phyloP scores from a whole-genome alignment of 129 eudicot species.

The Chrysanthemum seticuspe region DNA sequence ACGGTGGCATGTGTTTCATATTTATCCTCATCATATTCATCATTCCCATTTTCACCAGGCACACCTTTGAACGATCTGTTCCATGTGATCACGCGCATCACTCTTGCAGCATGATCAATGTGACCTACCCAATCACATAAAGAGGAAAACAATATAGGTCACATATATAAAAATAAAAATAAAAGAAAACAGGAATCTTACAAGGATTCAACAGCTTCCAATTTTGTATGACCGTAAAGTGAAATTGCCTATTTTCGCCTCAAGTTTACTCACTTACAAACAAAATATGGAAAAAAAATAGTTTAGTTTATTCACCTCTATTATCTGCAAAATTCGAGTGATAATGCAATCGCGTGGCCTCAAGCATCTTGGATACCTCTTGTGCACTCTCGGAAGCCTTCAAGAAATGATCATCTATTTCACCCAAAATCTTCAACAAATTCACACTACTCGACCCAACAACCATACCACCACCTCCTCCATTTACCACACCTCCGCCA shows the following conservation, averaged over 20 bases:
- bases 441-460: conserved; percentile 51
- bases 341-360: conserved; percentile 90
- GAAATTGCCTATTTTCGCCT: conserved; percentile 6
- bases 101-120: conserved; percentile 95
- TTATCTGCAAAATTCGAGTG: conserved; percentile 95
- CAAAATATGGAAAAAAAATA: background rate
- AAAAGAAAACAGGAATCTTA: background rate
- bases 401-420: conserved; percentile 89
- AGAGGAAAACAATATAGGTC: background rate
- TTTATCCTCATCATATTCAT: conserved; percentile 59
- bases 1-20: conserved; percentile 95
- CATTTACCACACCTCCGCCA: conserved; percentile 24
- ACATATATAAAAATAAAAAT: background rate
- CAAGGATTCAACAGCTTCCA: background rate
- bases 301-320: conserved; percentile 53
- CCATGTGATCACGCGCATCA: conserved; percentile 99
- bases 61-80: conserved; percentile 80
- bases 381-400: conserved; percentile 91
- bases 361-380: conserved; percentile 94
- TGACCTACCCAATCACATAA: conserved; percentile 56
- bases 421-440: conserved; percentile 66
- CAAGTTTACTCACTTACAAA: background rate
- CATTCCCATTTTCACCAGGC: conserved; percentile 65
- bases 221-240: background rate
- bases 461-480: conserved; percentile 35